Evolutionary conservation across 352 stramenopile species (phyloP).

Genomic region (Phytophthora citricola): DNA sequence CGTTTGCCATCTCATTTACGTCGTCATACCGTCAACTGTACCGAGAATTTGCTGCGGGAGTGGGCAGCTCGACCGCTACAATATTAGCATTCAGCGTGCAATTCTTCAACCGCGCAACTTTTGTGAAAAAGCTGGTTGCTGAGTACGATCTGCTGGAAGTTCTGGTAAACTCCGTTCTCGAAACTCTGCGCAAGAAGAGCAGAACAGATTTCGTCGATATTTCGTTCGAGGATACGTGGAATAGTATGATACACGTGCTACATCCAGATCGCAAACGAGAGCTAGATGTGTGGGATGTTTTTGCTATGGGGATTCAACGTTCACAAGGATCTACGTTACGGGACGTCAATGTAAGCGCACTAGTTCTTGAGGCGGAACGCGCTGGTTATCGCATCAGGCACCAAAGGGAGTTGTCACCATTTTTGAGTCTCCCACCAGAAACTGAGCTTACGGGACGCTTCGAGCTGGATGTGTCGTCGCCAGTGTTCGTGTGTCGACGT

Average conservation of each 20-base stretch:
- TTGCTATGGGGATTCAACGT: constrained; percentile 68
- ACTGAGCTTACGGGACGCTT: constrained; percentile 70
- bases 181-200: constrained; percentile 71
- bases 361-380: constrained; percentile 52
- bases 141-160: constrained; percentile 82
- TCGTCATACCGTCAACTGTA: constrained; percentile 92
- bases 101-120: constrained; percentile 98
- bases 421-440: constrained; percentile 56
- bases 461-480: constrained; percentile 85
- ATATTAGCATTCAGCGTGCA: constrained; percentile 95
- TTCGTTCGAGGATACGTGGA: constrained; percentile 55
- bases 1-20: constrained; percentile 95
- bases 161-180: constrained; percentile 69
- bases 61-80: constrained; percentile 88
- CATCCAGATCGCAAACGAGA: constrained; percentile 42
- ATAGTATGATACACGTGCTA: constrained; percentile 50
- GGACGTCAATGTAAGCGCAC: constrained; percentile 53
- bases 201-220: constrained; percentile 52
- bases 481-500: constrained; percentile 93
- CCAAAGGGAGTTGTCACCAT: constrained; percentile 47
- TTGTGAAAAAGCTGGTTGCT: constrained; percentile 90
- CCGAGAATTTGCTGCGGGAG: constrained; percentile 73
- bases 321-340: constrained; percentile 45
- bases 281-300: constrained; percentile 70
- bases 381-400: constrained; percentile 51